phyloP scores from a whole-genome alignment of 1,139 yeast species.

The Kurtzmaniella quercitrusa region DNA sequence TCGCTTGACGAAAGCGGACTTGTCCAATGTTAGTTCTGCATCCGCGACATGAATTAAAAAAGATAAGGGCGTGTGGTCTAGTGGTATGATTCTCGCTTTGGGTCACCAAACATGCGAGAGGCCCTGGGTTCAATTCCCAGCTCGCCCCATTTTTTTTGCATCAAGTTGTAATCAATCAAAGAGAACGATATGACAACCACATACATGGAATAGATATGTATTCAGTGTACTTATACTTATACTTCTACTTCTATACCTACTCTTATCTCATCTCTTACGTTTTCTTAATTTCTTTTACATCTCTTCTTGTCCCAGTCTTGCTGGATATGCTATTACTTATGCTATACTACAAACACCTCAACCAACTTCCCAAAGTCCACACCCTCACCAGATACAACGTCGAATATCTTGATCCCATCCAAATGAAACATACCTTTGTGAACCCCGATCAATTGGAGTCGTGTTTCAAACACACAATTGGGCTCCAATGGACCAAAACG shows the following conservation, averaged over 20 bases:
- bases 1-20: too few species aligned
- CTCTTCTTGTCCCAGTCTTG: background rate
- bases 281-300: too few species aligned
- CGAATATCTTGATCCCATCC: constrained; percentile 63
- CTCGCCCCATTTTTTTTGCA: constrained; percentile 20
- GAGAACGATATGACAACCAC: too few species aligned
- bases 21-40: too few species aligned
- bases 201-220: too few species aligned
- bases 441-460: constrained; percentile 56
- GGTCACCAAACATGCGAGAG: constrained; percentile 26
- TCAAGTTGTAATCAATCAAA: too few species aligned
- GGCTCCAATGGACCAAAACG: constrained; percentile 62
- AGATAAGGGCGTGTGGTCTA: constrained; percentile 22
- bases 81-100: constrained; percentile 23
- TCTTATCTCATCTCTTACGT: too few species aligned
- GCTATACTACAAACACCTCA: constrained; percentile 57
- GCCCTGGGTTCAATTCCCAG: constrained; percentile 34
- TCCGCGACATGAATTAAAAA: too few species aligned
- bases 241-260: too few species aligned
- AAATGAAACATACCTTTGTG: constrained; percentile 62
- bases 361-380: constrained; percentile 68
- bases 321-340: background rate
- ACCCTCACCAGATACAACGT: constrained; percentile 61
- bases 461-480: constrained; percentile 60
- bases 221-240: too few species aligned